Conservation (phyloP, 371 early-diverging fungal species). For the Phascolomyces articulosus region DNA sequence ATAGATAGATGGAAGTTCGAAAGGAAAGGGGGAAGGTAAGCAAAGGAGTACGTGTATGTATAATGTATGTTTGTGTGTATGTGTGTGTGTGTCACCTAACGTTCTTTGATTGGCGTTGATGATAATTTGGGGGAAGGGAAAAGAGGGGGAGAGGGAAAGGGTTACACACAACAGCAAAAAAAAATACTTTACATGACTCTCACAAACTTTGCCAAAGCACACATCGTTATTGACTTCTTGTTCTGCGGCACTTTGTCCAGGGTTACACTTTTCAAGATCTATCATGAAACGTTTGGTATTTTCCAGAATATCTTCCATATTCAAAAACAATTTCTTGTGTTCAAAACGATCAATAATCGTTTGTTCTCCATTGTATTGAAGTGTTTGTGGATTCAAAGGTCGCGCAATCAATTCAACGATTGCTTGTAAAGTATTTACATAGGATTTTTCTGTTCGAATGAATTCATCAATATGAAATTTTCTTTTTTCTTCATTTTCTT, state of each 20-base stretch:
- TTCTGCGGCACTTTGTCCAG: background rate
- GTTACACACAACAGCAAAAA: conserved; percentile 15
- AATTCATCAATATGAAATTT: conserved; percentile 40
- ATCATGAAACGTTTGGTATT: conserved; percentile 35
- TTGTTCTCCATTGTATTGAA: conserved; percentile 21
- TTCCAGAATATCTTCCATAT: conserved; percentile 38
- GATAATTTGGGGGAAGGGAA: background rate
- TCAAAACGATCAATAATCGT: conserved; percentile 41
- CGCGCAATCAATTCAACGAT: conserved; percentile 32
- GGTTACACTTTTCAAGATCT: conserved; percentile 23
- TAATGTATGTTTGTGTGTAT: too few relatives aligned
- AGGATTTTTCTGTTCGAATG: conserved; percentile 41
- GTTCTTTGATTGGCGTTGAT: background rate
- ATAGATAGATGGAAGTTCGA: background rate
- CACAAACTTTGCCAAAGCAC: conserved; percentile 45
- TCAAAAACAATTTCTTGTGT: conserved; percentile 46
- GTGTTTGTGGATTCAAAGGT: conserved; percentile 13
- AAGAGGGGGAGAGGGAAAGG: background rate
- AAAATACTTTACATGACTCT: conserved; percentile 37
- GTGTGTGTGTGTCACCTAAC: too few relatives aligned
- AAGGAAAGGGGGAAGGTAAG: too few relatives aligned
- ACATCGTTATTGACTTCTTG: conserved; percentile 2
- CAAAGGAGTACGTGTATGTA: too few relatives aligned
- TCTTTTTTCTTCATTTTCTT: conserved; percentile 32
- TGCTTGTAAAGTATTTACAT: conserved; percentile 39